These are phyloP conservation scores for Penicillium soppii DNA, from an alignment of 495 filamentous ascomycete species.

Conservation along the genomic window DNA sequence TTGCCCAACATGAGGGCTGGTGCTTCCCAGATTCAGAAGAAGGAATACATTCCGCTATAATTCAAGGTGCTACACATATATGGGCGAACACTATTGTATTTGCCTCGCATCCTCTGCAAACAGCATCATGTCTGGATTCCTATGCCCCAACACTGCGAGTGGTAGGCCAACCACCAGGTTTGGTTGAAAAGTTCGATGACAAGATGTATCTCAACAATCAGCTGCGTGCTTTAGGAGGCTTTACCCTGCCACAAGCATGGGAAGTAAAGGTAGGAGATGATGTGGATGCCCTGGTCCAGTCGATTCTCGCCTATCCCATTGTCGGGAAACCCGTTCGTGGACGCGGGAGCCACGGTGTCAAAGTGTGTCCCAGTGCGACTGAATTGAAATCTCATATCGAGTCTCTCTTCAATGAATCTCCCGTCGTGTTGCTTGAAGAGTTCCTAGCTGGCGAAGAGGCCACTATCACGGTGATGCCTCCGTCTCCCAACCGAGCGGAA, in stretches of 20 bases:
- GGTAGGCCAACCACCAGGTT: slow-evolving; percentile 33
- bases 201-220: slow-evolving; percentile 37
- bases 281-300: slow-evolving; percentile 5
- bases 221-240: slow-evolving; percentile 15
- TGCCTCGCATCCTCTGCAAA: slow-evolving; percentile 35
- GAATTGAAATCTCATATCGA: slow-evolving; percentile 25
- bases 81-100: slow-evolving; percentile 45
- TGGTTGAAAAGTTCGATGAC: slow-evolving; percentile 41
- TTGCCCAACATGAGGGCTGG: slow-evolving; percentile 22
- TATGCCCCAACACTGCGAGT: slow-evolving; percentile 19
- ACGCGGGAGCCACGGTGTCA: slow-evolving; percentile 36
- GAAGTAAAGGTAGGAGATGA: slow-evolving; percentile 5
- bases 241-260: slow-evolving; percentile 23
- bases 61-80: slow-evolving; percentile 34
- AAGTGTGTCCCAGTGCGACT: slow-evolving; percentile 21
- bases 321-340: slow-evolving; percentile 32
- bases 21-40: slow-evolving; percentile 38
- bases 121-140: slow-evolving; percentile 13
- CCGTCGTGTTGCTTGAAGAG: slow-evolving; percentile 35
- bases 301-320: slow-evolving; percentile 23
- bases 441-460: slow-evolving; percentile 39
- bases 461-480: slow-evolving; percentile 43
- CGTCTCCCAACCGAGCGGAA: slow-evolving; percentile 10
- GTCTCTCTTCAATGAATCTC: slow-evolving; percentile 25
- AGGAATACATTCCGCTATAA: slow-evolving; percentile 31